These are phyloP conservation scores for Galium porrigens DNA, from an alignment of 305 asterid species.

Conservation along the genomic window DNA sequence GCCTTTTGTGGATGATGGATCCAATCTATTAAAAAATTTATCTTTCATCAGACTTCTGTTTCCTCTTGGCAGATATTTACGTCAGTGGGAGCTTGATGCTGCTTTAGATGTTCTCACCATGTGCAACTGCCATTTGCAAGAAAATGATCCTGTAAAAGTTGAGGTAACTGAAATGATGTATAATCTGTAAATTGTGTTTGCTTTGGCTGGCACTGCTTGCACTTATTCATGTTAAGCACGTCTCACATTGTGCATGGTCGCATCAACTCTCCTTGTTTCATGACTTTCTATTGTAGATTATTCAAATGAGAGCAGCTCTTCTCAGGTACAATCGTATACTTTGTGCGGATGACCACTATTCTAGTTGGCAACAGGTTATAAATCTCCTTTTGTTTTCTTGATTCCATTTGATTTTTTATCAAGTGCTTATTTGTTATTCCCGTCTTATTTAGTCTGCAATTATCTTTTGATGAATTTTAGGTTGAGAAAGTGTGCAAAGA, in stretches of 20 bases:
- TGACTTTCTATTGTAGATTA: slow-evolving; percentile 36
- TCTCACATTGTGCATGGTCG: slow-evolving; percentile 13
- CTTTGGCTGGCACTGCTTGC: slow-evolving; percentile 8
- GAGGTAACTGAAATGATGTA: slow-evolving; percentile 40
- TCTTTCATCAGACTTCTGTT: slow-evolving; percentile 1
- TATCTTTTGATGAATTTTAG: slow-evolving; percentile 25
- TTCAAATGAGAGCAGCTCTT: slow-evolving; percentile 74
- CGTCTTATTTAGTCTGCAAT: slow-evolving; percentile 9
- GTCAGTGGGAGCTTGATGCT: slow-evolving; percentile 79
- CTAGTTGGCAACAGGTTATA: slow-evolving; percentile 91
- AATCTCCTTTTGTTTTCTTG: slow-evolving; percentile 15
- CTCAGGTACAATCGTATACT: slow-evolving; percentile 77
- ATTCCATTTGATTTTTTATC: slow-evolving; percentile 10
- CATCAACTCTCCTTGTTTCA: slow-evolving; percentile 16
- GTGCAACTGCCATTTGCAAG: slow-evolving; percentile 84
- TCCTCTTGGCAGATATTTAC: slow-evolving; percentile 49
- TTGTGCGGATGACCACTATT: slow-evolving; percentile 76
- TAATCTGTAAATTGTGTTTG: background rate
- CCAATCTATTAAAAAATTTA: background rate
- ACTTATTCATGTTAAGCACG: slow-evolving; percentile 10
- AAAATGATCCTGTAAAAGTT: slow-evolving; percentile 45
- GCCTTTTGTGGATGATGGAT: background rate
- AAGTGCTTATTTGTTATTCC: background rate
- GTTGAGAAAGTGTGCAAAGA: slow-evolving; percentile 85
- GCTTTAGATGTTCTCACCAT: slow-evolving; percentile 89